Evolutionary conservation across 2,329 filamentous ascomycete genomes (phyloP), one percentile per base, ranked within the genome.

Genomic region (Xylaria polymorpha): DNA sequence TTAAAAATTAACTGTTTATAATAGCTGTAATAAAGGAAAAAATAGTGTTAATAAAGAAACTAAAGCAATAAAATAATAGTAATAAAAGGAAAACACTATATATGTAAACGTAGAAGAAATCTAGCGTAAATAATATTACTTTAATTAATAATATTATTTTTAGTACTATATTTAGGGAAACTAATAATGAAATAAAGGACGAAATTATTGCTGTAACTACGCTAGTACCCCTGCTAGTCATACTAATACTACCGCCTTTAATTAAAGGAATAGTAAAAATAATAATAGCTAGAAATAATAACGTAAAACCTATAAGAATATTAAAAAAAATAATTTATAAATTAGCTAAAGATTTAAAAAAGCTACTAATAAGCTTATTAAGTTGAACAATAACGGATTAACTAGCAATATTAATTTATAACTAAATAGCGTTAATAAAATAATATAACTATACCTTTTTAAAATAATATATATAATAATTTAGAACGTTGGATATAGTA

Each of bases 401-500:
- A 63, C 22, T 25, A 61, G 7, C 32, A 48, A 29, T 18, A 2
- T 18, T 3, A 44, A 55, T 7, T 1, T 63, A 61, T 61, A 61
- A 61, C 8, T 61, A 51, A 61, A 61, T 18, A 50, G 5, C 9
- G 5, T 8, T 61, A 61, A 29, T n/a, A 50, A 50, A 50, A 50
- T 18, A 25, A 61, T n/a, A 25, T 12, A 18, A 3, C 2, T 29
- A 18, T 39, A 50, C 4, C 4, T 22, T 44, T 46, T 56, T 56
- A 39, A 48, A 57, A 41, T 1, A n/a, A 51, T 50, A 20, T 20
- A 50, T 20, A 43, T 37, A 57, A 37, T 55, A 41, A 6, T 18
- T 29, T 58, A 50, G 58, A 64, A 64, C 6, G 18, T 64, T 39
- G 50, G 22, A 3, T 22, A 64, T 64, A 64, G 41, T 20, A 6